phyloP scores from a whole-genome alignment of 1,139 yeast species.

The Debaryomyces singareniensis region DNA sequence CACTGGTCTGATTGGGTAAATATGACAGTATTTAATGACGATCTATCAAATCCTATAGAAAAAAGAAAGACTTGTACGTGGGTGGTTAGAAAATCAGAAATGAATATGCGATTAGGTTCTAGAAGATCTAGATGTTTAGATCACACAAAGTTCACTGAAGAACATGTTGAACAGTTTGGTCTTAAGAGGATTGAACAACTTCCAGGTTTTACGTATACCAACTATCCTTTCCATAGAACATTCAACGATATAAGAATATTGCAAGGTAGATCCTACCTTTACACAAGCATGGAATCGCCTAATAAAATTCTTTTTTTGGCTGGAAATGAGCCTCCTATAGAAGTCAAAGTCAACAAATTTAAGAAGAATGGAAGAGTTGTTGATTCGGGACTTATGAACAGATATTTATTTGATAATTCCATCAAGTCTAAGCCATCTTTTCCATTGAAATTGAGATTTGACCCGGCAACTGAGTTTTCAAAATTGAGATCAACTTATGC shows the following conservation, averaged over 20 bases:
- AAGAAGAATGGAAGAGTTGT: conserved; percentile 14
- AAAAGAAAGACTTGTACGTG: conserved; percentile 16
- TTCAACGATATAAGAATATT: conserved; percentile 21
- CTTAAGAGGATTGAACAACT: conserved; percentile 18
- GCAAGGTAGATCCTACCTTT: conserved; percentile 22
- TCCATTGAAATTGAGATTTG: conserved; percentile 13
- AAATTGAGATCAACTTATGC: conserved; percentile 10
- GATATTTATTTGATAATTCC: conserved; percentile 14
- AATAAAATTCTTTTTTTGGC: conserved; percentile 22
- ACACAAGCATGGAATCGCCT: conserved; percentile 26
- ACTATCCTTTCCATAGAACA: conserved; percentile 20
- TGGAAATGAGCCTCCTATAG: conserved; percentile 17
- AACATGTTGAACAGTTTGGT: conserved; percentile 14
- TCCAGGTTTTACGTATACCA: conserved; percentile 22
- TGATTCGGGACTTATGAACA: conserved; percentile 16
- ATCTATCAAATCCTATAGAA: conserved; percentile 13
- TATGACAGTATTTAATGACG: conserved; percentile 15
- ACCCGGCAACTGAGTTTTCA: conserved; percentile 15
- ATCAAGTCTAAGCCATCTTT: conserved; percentile 16
- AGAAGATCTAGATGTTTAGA: conserved; percentile 16
- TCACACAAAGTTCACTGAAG: conserved; percentile 13
- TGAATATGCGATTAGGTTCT: conserved; percentile 10
- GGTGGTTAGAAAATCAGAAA: conserved; percentile 13
- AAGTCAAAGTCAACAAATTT: conserved; percentile 23
- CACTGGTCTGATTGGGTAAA: conserved; percentile 28